Base-by-base conservation (phyloP, 805 yeast genomes). In the Teunomyces barrocoloradensis region DNA sequence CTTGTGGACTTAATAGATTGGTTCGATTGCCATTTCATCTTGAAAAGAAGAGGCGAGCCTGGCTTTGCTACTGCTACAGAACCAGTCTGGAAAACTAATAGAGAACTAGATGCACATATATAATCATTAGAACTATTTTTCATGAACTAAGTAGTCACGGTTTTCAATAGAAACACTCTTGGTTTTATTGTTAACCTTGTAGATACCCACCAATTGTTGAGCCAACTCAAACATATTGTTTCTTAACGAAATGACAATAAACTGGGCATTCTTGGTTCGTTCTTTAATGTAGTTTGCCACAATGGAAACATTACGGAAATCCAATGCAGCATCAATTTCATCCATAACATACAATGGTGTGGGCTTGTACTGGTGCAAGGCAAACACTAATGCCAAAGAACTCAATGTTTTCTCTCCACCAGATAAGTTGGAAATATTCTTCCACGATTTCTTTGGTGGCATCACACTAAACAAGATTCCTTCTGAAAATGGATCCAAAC, bases 381-480 rank as follows among this genome's bases (percentile, higher is more conserved):
- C 98, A 75, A 94, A 94, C 2, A 94, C 99, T 56, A 94, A 74
- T 0, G 99, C 98, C 58, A 94, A 75, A 0, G 98, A 92, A 58
- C 96, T 87, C 52, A 94, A 77, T 0, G 99, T 94, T 68, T 94
- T 94, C 59, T 94, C 99, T 53, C 99, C 99, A 55, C 99, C 99
- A 2, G 97, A 90, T 47, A 94, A 70, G 59, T 94, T 94, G 15
- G 96, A 82, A 45, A 94, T 94, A 59, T 94, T 94, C 61, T 87
- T 87, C 99, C 99, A 94, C 33, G 95, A 85, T 65, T 94, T 94
- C 70, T 90, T 92, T 0, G 99, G 99, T 1, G 99, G 99, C 99
- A 94, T 94, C 5, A 94, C 99, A 65, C 96, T 87, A 66, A 94
- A 94, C 36, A 91, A 71, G 33, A 94, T 91, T 28, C 99, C 99